A percentile compares a stretch with the other conserved stretches of the same genome.
These are phyloP conservation scores for Nannochloris sp. DNA, from an alignment of 139 green algal species.

Conservation along the genomic window DNA sequence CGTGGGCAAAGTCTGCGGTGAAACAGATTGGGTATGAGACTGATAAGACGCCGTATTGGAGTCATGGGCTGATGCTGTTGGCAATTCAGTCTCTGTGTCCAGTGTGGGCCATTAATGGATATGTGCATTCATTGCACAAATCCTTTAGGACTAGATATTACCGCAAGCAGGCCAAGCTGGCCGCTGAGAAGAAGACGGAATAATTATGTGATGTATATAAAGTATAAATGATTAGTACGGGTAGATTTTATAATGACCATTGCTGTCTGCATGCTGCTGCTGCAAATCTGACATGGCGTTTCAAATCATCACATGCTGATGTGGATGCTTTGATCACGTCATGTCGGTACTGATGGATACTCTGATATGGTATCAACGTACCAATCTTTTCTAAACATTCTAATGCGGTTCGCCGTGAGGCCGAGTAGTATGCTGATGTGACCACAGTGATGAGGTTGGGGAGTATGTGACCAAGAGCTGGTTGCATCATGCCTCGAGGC, in stretches of 20 bases:
- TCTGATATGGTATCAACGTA: slow-evolving; percentile 14
- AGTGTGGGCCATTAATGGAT: slow-evolving; percentile 21
- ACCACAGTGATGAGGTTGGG: too few species aligned
- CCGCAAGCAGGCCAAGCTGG: slow-evolving; percentile 16
- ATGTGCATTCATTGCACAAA: slow-evolving; percentile 42
- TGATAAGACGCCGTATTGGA: slow-evolving; percentile 52
- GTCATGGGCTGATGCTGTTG: slow-evolving; percentile 44
- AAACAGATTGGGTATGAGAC: slow-evolving; percentile 47
- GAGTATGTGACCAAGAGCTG: too few species aligned
- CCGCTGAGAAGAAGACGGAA: slow-evolving; percentile 8
- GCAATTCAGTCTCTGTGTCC: slow-evolving; percentile 26
- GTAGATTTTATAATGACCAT: slow-evolving; percentile 3
- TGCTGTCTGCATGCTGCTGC: slow-evolving; percentile 12
- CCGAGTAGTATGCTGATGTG: too few species aligned
- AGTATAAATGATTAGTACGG: neutral
- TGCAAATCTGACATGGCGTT: slow-evolving; percentile 13
- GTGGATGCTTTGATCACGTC: slow-evolving; percentile 7
- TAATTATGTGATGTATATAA: slow-evolving; percentile 6
- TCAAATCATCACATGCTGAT: slow-evolving; percentile 18
- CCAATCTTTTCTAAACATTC: too few species aligned
- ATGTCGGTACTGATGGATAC: slow-evolving; percentile 11
- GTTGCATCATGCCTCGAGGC: too few species aligned
- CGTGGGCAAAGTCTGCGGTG: slow-evolving; percentile 37
- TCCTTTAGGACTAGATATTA: slow-evolving; percentile 26
- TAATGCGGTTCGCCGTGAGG: too few species aligned